Percentiles rank a stretch among this genome's conserved stretches.
Evolutionary conservation across 75 land plant genomes (phyloP).

Genomic region (Pinus albicaulis): DNA sequence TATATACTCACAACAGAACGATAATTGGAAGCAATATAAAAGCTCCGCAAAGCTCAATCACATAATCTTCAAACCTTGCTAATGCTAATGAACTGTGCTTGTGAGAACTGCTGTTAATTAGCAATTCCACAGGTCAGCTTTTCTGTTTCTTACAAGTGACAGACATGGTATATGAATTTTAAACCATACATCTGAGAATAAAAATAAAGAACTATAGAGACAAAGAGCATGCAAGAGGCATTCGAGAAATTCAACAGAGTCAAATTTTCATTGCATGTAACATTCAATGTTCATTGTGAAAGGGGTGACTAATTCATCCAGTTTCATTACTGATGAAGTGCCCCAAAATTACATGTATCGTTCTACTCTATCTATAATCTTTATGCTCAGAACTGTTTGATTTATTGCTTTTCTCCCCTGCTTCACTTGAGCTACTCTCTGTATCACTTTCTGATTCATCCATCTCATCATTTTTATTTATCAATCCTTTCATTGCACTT

Average conservation of each 20-base stretch:
- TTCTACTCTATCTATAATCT: not conserved
- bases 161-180: not conserved
- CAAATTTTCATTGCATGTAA: not conserved
- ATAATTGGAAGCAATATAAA: not conserved
- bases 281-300: not conserved
- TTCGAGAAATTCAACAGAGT: not conserved
- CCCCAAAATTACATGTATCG: not conserved
- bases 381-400: conserved; percentile 5
- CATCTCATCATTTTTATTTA: conserved; percentile 6
- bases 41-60: not conserved
- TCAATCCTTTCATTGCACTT: conserved; percentile 8
- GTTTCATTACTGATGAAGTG: not conserved
- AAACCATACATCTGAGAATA: too few species aligned
- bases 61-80: not conserved
- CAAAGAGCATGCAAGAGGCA: not conserved
- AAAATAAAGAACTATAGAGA: not conserved
- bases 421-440: conserved; percentile 32
- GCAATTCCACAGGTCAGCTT: not conserved
- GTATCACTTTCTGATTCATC: conserved; percentile 26
- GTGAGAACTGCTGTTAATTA: not conserved
- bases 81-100: not conserved
- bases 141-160: not conserved
- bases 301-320: not conserved
- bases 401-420: conserved; percentile 11
- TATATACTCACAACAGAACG: not conserved